Conservation (phyloP, 495 filamentous ascomycete species). For the Neurospora sp. region DNA sequence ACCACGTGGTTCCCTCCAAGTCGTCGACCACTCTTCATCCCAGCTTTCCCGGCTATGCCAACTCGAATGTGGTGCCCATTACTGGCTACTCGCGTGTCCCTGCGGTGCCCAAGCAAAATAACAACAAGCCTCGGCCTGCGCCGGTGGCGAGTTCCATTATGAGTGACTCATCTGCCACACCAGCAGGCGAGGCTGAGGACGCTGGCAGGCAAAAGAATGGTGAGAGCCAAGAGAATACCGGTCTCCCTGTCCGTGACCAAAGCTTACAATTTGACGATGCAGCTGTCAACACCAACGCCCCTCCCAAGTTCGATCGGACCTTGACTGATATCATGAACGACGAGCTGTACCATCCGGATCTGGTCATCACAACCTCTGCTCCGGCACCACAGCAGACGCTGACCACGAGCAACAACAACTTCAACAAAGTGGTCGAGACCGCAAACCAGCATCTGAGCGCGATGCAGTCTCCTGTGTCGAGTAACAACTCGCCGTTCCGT, state of each 20-base stretch:
- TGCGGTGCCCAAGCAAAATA: constrained; percentile 22
- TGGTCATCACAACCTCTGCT: constrained; percentile 44
- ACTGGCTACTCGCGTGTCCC: constrained; percentile 18
- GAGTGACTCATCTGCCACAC: constrained; percentile 47
- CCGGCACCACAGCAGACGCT: constrained; percentile 34
- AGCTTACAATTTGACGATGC: constrained; percentile 33
- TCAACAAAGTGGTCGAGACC: constrained; percentile 36
- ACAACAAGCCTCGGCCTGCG: constrained; percentile 31
- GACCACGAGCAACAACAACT: constrained; percentile 52
- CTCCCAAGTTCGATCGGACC: constrained; percentile 72
- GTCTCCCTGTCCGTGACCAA: constrained; percentile 41
- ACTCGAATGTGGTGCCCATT: constrained; percentile 10
- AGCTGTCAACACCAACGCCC: constrained; percentile 38
- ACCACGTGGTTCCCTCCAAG: constrained; percentile 27
- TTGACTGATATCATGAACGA: constrained; percentile 79
- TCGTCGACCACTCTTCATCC: constrained; percentile 27
- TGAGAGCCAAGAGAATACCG: constrained; percentile 31
- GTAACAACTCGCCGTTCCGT: constrained; percentile 77
- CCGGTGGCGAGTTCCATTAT: constrained; percentile 41
- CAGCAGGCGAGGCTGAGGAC: constrained; percentile 37
- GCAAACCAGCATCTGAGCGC: constrained; percentile 55
- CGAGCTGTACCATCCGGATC: constrained; percentile 68
- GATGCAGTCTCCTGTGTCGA: constrained; percentile 34
- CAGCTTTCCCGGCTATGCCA: constrained; percentile 17
- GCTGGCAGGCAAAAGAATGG: constrained; percentile 37